These are phyloP conservation scores for Kokia cookei DNA, from an alignment of 441 rosid species.

Conservation along the genomic window DNA sequence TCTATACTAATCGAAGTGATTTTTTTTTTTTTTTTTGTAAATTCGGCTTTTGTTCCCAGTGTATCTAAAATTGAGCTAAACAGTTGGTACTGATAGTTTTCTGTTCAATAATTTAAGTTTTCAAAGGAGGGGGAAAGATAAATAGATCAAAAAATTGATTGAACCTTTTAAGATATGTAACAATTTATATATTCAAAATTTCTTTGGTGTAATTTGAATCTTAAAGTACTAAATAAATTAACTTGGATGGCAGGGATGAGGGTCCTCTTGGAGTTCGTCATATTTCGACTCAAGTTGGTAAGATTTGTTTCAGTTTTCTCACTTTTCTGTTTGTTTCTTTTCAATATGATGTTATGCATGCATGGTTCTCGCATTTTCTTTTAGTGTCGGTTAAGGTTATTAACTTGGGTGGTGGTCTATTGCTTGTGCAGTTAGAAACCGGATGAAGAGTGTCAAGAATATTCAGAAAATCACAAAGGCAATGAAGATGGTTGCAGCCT, in stretches of 20 bases:
- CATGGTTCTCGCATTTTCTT: background rate
- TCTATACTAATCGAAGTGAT: background rate
- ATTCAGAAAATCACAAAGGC: constrained; percentile 98
- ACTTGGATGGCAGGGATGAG: constrained; percentile 58
- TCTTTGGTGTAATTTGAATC: background rate
- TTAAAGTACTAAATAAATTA: constrained; percentile 1
- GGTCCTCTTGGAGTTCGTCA: constrained; percentile 60
- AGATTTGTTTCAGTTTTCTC: constrained; percentile 14
- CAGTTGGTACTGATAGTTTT: background rate
- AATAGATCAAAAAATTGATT: background rate
- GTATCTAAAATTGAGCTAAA: background rate
- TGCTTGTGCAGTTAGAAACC: constrained; percentile 65
- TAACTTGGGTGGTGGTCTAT: constrained; percentile 1
- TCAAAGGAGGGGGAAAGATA: background rate
- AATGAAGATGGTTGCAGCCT: constrained; percentile 99
- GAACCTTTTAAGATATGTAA: background rate
- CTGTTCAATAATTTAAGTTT: background rate
- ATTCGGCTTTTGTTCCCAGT: background rate
- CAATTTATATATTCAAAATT: background rate
- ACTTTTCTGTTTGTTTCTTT: background rate
- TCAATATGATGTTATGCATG: background rate
- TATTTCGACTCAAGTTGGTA: constrained; percentile 89
- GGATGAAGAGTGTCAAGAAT: constrained; percentile 97
- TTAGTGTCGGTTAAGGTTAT: background rate
- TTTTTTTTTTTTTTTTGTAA: background rate